Conservation (phyloP, 352 stramenopile genomes). For the Phytophthora sp. region DNA sequence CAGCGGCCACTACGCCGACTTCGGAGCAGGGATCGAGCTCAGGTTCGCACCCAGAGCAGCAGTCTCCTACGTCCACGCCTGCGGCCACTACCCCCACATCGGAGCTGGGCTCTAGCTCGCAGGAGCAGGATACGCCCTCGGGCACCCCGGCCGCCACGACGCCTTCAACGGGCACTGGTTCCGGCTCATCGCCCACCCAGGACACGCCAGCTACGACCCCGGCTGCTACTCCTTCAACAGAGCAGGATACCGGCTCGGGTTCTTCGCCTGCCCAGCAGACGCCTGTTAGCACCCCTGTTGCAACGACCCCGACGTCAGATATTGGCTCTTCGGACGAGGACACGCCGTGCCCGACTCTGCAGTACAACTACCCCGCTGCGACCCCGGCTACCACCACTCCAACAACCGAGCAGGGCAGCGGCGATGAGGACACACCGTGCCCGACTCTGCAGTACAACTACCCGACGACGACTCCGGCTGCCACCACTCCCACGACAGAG, state of each 20-base stretch:
- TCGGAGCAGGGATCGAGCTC: slow-evolving; percentile 12
- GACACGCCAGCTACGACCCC: slow-evolving; percentile 6
- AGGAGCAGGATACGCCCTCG: slow-evolving; percentile 2
- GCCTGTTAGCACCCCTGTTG: slow-evolving; percentile 7
- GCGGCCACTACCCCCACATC: slow-evolving; percentile 13
- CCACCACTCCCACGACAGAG: neutral
- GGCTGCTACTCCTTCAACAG: slow-evolving; percentile 7
- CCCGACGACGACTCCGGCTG: neutral
- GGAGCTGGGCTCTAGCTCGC: neutral
- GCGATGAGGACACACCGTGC: slow-evolving; percentile 8
- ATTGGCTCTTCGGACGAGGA: slow-evolving; percentile 22
- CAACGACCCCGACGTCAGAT: slow-evolving; percentile 19
- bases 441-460: slow-evolving; percentile 42
- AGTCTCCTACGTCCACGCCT: slow-evolving; percentile 20
- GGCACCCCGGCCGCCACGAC: neutral
- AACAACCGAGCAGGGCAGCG: slow-evolving; percentile 3
- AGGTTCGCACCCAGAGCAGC: slow-evolving; percentile 6
- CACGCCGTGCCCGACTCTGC: slow-evolving; percentile 28
- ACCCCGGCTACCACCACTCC: slow-evolving; percentile 5
- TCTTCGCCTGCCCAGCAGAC: slow-evolving; percentile 9
- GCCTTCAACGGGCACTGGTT: neutral
- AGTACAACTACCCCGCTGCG: slow-evolving; percentile 38
- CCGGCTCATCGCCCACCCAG: slow-evolving; percentile 14
- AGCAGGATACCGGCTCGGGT: slow-evolving; percentile 12
- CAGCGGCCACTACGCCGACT: slow-evolving; percentile 5